Percentiles rank a stretch among this genome's conserved stretches.
phyloP scores from a whole-genome alignment of 441 rosid species.

The Populus hybrid region DNA sequence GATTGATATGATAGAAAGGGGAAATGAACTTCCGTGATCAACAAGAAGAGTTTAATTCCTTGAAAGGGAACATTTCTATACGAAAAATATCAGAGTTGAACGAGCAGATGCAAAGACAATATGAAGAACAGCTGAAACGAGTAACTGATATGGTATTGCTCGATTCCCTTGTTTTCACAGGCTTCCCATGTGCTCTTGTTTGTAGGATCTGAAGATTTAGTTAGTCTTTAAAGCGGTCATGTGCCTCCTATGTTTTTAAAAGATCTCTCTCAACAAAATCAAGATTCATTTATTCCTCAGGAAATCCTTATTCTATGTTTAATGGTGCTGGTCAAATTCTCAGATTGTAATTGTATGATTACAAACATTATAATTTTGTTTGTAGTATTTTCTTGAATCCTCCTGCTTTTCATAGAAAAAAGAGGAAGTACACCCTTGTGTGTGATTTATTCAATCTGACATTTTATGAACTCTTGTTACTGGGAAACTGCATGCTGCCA shows the following conservation, averaged over 20 bases:
- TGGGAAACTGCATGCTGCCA: background rate
- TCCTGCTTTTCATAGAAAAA: background rate
- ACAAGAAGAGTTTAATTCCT: conserved; percentile 54
- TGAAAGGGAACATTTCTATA: conserved; percentile 51
- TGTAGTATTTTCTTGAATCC: background rate
- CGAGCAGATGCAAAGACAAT: conserved; percentile 54
- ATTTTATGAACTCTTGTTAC: background rate
- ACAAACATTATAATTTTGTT: background rate
- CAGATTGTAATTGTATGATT: background rate
- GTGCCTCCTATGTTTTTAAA: background rate
- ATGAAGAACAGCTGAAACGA: conserved; percentile 60
- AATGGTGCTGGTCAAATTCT: background rate
- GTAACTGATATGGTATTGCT: conserved; percentile 65
- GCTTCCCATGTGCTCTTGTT: background rate
- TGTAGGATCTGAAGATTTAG: background rate
- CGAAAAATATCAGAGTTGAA: conserved; percentile 51
- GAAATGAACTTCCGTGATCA: conserved; percentile 61
- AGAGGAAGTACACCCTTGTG: background rate
- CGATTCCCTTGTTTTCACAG: background rate
- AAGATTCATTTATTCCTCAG: background rate
- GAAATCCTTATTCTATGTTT: background rate
- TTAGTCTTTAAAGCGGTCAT: background rate
- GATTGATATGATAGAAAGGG: conserved; percentile 45
- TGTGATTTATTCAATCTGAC: background rate
- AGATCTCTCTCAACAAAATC: background rate